Base-by-base conservation (phyloP, 164 flowering plant species). In the Santalum album region DNA sequence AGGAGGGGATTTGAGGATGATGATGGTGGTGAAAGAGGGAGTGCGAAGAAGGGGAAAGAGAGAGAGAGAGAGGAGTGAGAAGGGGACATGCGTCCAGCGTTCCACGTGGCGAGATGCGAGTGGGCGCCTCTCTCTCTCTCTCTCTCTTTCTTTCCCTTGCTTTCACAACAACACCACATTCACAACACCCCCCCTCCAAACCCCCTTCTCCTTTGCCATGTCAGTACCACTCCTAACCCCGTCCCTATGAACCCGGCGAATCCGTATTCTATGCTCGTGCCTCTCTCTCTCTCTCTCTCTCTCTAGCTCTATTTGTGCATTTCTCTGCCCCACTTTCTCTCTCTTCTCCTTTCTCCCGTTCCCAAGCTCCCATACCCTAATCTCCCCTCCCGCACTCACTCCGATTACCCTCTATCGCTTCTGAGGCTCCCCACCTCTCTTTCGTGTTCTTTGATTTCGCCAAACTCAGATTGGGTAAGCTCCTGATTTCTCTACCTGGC, bases 221-320 rank as follows among this genome's bases (percentile, higher is more conserved):
- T 79, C 84, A 77, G 84, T 72, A 62, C 56, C n/a, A n/a, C n/a
- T n/a, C n/a, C n/a, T 58, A 66, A 55, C 71, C 74, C 76, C 69
- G 77, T 75, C 81, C n/a, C 80, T 76, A 68, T 72, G 81, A 76
- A 72, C 77, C 79, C 86, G 81, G 75, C 77, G 81, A 75, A 72
- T 77, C 83, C 87, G 84, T 81, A 75, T 73, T 75, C 51, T 69
- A 65, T 69, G 67, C 68, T 45, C 36, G 34, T 49, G 57, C 58
- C 60, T 56, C 65, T 60, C 60, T 52, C 21, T 61, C 58, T 45
- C 43, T 36, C 52, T 47, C 53, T 53, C 57, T 54, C 65, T 14
- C 26, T 48, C 52, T 19, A 25, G 11, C 45, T 42, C 6, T 42
- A 17, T 42, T 17, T 42, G 4, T 42, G 2, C 21, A 17, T 5